A percentile compares a stretch with the other conserved stretches of the same genome.
Evolutionary conservation across 371 early-diverging fungal species (phyloP).

Genomic region (Nematocida major): DNA sequence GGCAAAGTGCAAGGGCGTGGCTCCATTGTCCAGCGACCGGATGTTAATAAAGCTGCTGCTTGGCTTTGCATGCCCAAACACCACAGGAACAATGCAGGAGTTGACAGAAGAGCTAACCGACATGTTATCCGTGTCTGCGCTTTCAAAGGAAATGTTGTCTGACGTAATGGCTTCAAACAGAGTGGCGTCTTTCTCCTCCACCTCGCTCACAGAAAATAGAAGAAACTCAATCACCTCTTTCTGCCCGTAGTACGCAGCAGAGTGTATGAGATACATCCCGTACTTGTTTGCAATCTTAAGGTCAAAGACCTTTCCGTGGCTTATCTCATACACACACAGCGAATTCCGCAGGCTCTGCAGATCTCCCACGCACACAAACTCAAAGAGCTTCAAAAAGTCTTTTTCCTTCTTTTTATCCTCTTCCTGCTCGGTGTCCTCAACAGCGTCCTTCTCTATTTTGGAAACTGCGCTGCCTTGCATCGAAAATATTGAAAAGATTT

Average conservation of each 20-base stretch:
- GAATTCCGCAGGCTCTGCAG: slow-evolving; percentile 20
- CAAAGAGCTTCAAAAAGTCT: slow-evolving; percentile 37
- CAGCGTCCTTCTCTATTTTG: not conserved
- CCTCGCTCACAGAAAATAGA: slow-evolving; percentile 45
- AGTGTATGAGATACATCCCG: slow-evolving; percentile 42
- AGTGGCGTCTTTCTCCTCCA: slow-evolving; percentile 28
- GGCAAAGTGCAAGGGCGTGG: slow-evolving; percentile 47
- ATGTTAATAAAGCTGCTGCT: slow-evolving; percentile 31
- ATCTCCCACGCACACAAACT: slow-evolving; percentile 35
- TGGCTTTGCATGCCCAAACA: slow-evolving; percentile 47
- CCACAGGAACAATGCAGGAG: not conserved
- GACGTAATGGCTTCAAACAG: slow-evolving; percentile 35
- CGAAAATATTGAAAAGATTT: slow-evolving; percentile 1
- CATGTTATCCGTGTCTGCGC: slow-evolving; percentile 18
- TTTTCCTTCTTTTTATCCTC: not conserved
- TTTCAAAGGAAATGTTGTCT: slow-evolving; percentile 49
- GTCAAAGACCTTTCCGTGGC: slow-evolving; percentile 42
- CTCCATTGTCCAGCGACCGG: slow-evolving; percentile 25
- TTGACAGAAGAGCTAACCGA: not conserved
- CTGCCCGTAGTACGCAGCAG: slow-evolving; percentile 52
- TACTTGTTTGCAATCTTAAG: slow-evolving; percentile 37
- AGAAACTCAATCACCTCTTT: slow-evolving; percentile 44
- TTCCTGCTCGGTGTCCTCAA: not conserved
- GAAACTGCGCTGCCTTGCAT: not conserved
- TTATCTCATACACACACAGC: slow-evolving; percentile 46